Evolutionary conservation across 768 basidiomycete species (phyloP).

Genomic region (Hirschioporus abietinus): DNA sequence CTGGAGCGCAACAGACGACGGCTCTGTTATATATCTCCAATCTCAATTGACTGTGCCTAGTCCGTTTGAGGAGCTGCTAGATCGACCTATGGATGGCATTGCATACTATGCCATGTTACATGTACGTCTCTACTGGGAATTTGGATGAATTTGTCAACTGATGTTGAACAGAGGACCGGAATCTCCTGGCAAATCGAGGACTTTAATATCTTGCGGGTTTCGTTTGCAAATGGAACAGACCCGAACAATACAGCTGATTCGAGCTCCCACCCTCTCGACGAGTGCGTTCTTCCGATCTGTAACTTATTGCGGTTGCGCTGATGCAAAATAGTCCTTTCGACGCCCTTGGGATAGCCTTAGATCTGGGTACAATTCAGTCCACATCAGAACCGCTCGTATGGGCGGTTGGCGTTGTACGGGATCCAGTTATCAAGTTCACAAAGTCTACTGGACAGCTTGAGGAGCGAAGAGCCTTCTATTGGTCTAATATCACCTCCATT

Average conservation of each 20-base stretch:
- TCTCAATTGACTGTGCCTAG: constrained; percentile 44
- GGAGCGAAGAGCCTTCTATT: constrained; percentile 38
- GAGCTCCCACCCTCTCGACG: constrained; percentile 54
- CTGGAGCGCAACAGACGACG: constrained; percentile 49
- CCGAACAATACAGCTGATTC: constrained; percentile 29
- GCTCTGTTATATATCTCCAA: constrained; percentile 46
- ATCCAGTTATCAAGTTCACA: constrained; percentile 44
- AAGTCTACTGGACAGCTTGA: constrained; percentile 35
- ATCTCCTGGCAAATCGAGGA: neutral
- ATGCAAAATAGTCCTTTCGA: constrained; percentile 44
- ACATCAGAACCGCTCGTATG: constrained; percentile 35
- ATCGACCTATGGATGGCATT: constrained; percentile 26
- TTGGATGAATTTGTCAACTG: neutral
- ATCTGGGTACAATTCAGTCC: constrained; percentile 42
- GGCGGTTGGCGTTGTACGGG: constrained; percentile 44
- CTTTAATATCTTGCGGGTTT: neutral
- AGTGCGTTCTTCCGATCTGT: constrained; percentile 48
- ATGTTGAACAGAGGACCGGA: too few species aligned
- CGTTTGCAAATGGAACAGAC: too few species aligned
- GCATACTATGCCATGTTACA: constrained; percentile 34
- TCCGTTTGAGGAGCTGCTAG: constrained; percentile 45
- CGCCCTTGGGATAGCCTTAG: constrained; percentile 54
- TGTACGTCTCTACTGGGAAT: constrained; percentile 35
- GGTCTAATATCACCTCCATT: constrained; percentile 35
- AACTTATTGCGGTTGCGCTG: too few species aligned